Percentiles rank a stretch among this genome's conserved stretches.
phyloP scores from a whole-genome alignment of 805 yeast species.

The Starmerella floris region DNA sequence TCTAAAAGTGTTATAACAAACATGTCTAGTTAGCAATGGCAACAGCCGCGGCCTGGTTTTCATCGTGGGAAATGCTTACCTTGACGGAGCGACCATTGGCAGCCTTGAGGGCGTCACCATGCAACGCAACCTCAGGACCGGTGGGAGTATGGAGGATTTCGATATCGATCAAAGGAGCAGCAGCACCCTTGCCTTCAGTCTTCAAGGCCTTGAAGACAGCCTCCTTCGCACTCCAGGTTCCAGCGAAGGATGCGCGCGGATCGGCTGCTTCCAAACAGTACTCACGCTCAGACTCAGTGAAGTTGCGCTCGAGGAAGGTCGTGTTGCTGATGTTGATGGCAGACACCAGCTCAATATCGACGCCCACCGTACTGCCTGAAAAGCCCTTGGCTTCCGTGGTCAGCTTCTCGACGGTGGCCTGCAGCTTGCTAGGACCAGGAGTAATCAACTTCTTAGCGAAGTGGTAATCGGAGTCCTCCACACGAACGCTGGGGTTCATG shows the following conservation, averaged over 20 bases:
- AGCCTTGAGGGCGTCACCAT: conserved; percentile 62
- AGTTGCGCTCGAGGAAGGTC: conserved; percentile 84
- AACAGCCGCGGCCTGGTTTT: conserved; percentile 93
- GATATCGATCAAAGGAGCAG: conserved; percentile 83
- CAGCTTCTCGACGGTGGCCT: conserved; percentile 24
- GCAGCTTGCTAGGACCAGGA: conserved; percentile 25
- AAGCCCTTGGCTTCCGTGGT: conserved; percentile 29
- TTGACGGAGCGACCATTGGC: conserved; percentile 56
- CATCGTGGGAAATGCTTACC: conserved; percentile 93
- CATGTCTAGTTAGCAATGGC: conserved; percentile 44
- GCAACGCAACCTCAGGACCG: conserved; percentile 67
- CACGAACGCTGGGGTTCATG: conserved; percentile 90
- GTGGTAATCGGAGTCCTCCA: conserved; percentile 26
- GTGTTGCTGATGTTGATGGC: conserved; percentile 76
- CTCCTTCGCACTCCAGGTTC: conserved; percentile 98
- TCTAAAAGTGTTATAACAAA: no score
- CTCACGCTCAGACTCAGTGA: conserved; percentile 63
- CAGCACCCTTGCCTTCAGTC: conserved; percentile 82
- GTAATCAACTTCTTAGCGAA: conserved; percentile 10
- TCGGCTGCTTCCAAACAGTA: conserved; percentile 66
- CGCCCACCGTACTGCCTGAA: conserved; percentile 67
- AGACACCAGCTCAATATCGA: conserved; percentile 82
- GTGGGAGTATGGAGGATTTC: conserved; percentile 67
- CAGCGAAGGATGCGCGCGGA: conserved; percentile 85
- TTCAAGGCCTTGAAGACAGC: conserved; percentile 95